Conservation (phyloP, 2,329 filamentous ascomycete species). For the Venturia oleaginea region DNA sequence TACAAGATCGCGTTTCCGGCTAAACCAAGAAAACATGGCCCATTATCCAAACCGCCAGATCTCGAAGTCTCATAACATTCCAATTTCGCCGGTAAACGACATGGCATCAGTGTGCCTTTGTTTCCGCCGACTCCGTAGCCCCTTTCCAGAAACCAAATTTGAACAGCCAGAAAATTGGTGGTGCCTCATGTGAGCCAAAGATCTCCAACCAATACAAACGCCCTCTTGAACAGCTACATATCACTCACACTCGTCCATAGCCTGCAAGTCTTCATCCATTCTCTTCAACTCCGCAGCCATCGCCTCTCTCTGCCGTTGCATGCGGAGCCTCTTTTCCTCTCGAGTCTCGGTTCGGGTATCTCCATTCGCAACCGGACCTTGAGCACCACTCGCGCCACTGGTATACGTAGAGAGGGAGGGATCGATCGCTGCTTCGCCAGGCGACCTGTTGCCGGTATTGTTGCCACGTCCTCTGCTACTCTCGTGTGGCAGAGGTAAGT, state of each 20-base stretch:
- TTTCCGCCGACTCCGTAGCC: not conserved
- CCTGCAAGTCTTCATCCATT: slow-evolving; percentile 18
- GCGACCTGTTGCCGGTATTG: not conserved
- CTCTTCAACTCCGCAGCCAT: slow-evolving; percentile 26
- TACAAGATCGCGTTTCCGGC: no score
- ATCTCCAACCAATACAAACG: not conserved
- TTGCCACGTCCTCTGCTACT: slow-evolving; percentile 12
- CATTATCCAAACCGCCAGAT: not conserved
- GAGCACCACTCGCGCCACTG: not conserved
- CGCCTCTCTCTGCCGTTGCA: slow-evolving; percentile 24
- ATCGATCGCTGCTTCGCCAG: slow-evolving; percentile 12
- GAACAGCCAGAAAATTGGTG: no score
- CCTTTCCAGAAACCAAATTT: not conserved
- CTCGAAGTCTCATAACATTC: not conserved
- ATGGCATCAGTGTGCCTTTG: not conserved
- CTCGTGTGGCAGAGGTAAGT: slow-evolving; percentile 8
- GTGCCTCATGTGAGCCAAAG: no score
- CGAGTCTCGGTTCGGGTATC: slow-evolving; percentile 16
- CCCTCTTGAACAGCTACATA: not conserved
- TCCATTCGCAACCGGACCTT: not conserved
- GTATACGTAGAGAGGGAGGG: slow-evolving; percentile 9
- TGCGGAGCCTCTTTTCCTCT: slow-evolving; percentile 24
- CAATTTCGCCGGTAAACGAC: not conserved
- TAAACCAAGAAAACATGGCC: no score
- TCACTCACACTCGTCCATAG: slow-evolving; percentile 6